phyloP scores from a whole-genome alignment of 257 asterid species.

The Penstemon eatonii region DNA sequence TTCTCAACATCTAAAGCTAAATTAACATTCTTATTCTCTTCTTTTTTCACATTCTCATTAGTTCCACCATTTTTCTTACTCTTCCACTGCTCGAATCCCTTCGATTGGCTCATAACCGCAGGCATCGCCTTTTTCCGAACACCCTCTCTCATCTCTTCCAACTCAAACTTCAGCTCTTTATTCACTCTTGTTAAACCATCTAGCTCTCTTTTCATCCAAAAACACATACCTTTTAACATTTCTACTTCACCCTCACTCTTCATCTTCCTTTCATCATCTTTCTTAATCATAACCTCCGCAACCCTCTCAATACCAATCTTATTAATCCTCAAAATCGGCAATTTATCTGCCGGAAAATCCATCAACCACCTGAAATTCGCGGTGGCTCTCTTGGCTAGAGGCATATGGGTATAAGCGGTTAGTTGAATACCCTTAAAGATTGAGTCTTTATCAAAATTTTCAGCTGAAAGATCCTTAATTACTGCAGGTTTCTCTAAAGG shows the following conservation, averaged over 20 bases:
- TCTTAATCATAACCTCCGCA: conserved; percentile 38
- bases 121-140: conserved; percentile 40
- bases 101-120: conserved; percentile 36
- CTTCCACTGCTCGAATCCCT: conserved; percentile 67
- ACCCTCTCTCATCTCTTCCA: conserved; percentile 51
- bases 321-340: conserved; percentile 65
- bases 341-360: conserved; percentile 60
- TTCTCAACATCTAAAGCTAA: conserved; percentile 59
- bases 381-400: conserved; percentile 46
- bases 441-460: conserved; percentile 37
- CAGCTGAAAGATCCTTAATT: conserved; percentile 47
- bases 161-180: conserved; percentile 56
- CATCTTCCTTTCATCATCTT: conserved; percentile 33
- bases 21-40: conserved; percentile 43
- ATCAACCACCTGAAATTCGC: conserved; percentile 66
- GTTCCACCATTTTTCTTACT: conserved; percentile 44
- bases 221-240: conserved; percentile 58
- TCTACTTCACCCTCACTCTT: conserved; percentile 47
- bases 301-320: conserved; percentile 65
- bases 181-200: conserved; percentile 58
- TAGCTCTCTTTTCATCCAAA: conserved; percentile 80
- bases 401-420: conserved; percentile 64
- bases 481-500: conserved; percentile 57
- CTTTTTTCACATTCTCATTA: conserved; percentile 42
- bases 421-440: conserved; percentile 55